These are phyloP conservation scores for Hyphodiscus sp. DNA, from an alignment of 2,329 filamentous ascomycete species.

Conservation along the genomic window DNA sequence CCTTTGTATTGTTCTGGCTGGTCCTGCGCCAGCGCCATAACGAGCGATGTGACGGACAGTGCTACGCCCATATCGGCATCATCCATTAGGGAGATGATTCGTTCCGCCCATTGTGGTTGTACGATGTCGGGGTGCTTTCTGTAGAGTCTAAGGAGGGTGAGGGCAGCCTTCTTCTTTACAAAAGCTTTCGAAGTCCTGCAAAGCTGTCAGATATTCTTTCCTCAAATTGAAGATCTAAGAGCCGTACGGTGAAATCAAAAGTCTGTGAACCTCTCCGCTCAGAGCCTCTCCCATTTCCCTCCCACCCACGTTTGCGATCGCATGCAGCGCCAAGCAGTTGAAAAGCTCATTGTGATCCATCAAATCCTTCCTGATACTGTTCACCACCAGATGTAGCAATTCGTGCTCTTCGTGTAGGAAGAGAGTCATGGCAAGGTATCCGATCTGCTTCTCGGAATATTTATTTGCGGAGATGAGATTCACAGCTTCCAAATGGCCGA, in stretches of 20 bases:
- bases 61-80: conserved; percentile 90
- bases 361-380: conserved; percentile 95
- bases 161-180: conserved; percentile 97
- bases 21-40: conserved; percentile 92
- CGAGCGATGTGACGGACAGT: conserved; percentile 88
- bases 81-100: conserved; percentile 98
- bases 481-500: conserved; percentile 95
- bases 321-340: conserved; percentile 93
- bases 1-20: conserved; percentile 91
- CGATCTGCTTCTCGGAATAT: conserved; percentile 99
- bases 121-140: conserved; percentile 92
- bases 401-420: conserved; percentile 98
- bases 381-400: conserved; percentile 90
- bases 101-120: conserved; percentile 93
- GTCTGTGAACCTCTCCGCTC: conserved; percentile 82
- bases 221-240: neutral
- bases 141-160: conserved; percentile 88
- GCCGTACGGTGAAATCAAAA: conserved; percentile 87
- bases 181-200: conserved; percentile 80
- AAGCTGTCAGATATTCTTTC: conserved; percentile 1
- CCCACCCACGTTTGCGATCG: conserved; percentile 94
- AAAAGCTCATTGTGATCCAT: conserved; percentile 94
- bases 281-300: conserved; percentile 96
- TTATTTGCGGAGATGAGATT: conserved; percentile 95
- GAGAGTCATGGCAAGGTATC: conserved; percentile 92